Conservation (phyloP, 257 asterid genomes). For the Echites panduratus region DNA sequence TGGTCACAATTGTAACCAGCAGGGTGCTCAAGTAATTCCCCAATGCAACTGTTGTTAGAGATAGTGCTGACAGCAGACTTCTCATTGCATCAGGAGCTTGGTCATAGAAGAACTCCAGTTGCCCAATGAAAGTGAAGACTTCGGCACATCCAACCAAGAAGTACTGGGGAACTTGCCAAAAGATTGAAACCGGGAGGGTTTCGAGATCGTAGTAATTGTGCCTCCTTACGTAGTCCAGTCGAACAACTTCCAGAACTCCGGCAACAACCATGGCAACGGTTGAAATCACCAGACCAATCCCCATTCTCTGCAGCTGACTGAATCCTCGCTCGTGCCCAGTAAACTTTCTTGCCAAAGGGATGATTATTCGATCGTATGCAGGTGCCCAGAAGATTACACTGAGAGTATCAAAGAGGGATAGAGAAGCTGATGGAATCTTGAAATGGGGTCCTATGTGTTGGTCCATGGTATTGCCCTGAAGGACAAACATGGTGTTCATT, state of each 20-base stretch:
- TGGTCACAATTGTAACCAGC: constrained; percentile 51
- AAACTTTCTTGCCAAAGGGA: constrained; percentile 42
- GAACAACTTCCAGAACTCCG: constrained; percentile 48
- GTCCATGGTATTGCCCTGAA: constrained; percentile 77
- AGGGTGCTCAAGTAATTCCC: constrained; percentile 65
- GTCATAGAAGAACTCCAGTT: constrained; percentile 77
- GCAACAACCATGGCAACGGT: constrained; percentile 58
- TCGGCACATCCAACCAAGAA: constrained; percentile 80
- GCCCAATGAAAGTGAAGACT: constrained; percentile 74
- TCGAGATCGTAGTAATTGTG: constrained; percentile 40
- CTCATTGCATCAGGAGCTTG: constrained; percentile 92
- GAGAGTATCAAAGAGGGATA: constrained; percentile 65
- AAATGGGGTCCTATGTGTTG: constrained; percentile 61
- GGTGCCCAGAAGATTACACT: constrained; percentile 81
- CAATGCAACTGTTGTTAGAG: constrained; percentile 58
- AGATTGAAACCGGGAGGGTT: constrained; percentile 62
- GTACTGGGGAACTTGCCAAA: constrained; percentile 90
- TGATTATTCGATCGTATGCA: constrained; percentile 42
- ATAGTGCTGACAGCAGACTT: constrained; percentile 69
- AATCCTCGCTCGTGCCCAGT: constrained; percentile 70
- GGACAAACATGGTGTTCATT: constrained; percentile 85
- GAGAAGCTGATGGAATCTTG: constrained; percentile 77
- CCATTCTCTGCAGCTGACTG: constrained; percentile 81
- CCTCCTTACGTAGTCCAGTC: constrained; percentile 47
- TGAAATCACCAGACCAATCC: constrained; percentile 49